Evolutionary conservation across 805 yeast genomes (phyloP), one percentile per base, ranked within the genome.

Genomic region (Candida awuae): DNA sequence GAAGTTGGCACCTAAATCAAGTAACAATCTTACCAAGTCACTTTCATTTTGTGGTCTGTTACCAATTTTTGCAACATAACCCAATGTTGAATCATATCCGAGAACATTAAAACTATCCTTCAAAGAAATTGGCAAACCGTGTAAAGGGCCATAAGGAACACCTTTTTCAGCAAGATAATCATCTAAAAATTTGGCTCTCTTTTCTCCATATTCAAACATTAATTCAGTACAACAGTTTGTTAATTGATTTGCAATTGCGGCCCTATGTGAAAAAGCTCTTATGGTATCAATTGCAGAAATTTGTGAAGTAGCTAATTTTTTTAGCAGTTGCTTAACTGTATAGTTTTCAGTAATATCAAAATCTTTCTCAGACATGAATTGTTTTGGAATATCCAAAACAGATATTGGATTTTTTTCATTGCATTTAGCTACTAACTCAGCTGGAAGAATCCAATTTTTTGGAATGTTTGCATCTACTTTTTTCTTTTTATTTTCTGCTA

Each of bases 61-160:
- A 37, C 67, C 70, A 31, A 75, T 55, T 55, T 61, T 49, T 2
- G 70, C 67, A 29, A 75, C 82, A 58, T 70, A 75, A 7, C 78
- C 73, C 21, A 75, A 82, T 42, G 72, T 72, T n/a, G 80, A 74
- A 48, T 70, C 65, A 42, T 65, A 70, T 18, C 71, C 79, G 38
- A 62, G 66, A 50, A 64, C 68, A 41, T 66, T 63, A 54, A 75
- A 68, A 52, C 77, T 84, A 52, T 80, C 86, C 51, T 79, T 80
- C 30, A 79, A 58, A 0, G 84, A 77, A 29, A 80, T 55, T 13
- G 85, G 86, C 23, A 80, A 61, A 28, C 86, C 86, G 48, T 80
- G 86, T 40, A 80, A 59, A 7, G 84, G 81, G 27, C 86, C 86
- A 28, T 71, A 56, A 1, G 75, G 61, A 40, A 68, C 58, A 10